Percentiles rank a stretch among this genome's conserved stretches.
Conservation (phyloP, 2,329 filamentous ascomycete species). For the Huntiella savannae region DNA sequence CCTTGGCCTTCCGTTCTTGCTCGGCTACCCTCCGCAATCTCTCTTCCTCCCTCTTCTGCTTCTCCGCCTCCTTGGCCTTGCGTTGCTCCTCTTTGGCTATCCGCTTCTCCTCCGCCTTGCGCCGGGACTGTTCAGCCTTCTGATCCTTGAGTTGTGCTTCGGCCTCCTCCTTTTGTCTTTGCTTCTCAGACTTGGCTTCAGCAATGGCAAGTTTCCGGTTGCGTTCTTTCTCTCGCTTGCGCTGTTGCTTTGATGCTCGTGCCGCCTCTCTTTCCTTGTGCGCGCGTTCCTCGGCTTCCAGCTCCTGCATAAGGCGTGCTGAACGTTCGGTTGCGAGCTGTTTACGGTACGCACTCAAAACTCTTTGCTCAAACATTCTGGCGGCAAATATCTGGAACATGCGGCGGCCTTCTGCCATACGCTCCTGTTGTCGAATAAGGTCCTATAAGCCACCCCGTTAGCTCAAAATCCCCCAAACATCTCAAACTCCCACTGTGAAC, state of each 20-base stretch:
- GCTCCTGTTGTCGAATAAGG: conserved; percentile 25
- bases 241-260: conserved; percentile 83
- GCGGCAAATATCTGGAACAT: conserved; percentile 99
- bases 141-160: conserved; percentile 57
- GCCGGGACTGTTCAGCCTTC: conserved; percentile 64
- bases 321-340: conserved; percentile 90
- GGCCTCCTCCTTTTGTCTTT: conserved; percentile 77
- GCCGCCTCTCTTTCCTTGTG: conserved; percentile 72
- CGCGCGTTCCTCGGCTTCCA: conserved; percentile 64
- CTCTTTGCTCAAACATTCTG: conserved; percentile 96
- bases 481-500: too few relatives aligned
- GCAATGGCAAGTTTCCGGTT: conserved; percentile 74
- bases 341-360: conserved; percentile 91
- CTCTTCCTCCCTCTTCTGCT: conserved; percentile 67
- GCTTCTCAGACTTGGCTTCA: conserved; percentile 76
- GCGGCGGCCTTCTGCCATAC: conserved; percentile 92
- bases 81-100: conserved; percentile 82
- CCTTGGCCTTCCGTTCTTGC: conserved; percentile 58
- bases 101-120: conserved; percentile 73
- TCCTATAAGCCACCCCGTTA: too few relatives aligned
- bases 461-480: too few relatives aligned
- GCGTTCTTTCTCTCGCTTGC: conserved; percentile 83
- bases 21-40: conserved; percentile 61
- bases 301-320: conserved; percentile 72
- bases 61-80: conserved; percentile 79